Percentiles rank a stretch among this genome's conserved stretches.
Evolutionary conservation across 805 yeast species (phyloP).

Genomic region (Pichia membranifaciens): DNA sequence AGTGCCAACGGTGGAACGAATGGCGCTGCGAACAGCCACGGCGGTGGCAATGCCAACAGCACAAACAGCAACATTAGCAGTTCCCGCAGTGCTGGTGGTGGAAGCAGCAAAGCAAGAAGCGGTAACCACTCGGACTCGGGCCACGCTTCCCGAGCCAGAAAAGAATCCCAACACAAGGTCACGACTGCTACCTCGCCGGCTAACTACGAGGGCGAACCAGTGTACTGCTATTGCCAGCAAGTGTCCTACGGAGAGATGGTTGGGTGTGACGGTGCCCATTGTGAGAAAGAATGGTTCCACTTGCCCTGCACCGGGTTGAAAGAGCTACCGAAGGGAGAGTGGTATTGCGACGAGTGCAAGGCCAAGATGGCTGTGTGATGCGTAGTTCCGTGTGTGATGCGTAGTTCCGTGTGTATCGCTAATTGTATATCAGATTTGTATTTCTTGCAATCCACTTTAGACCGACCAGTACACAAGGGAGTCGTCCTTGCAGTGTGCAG

Average conservation of each 20-base stretch:
- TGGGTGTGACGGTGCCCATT: slow-evolving; percentile 93
- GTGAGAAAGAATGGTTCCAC: slow-evolving; percentile 95
- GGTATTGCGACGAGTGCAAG: slow-evolving; percentile 71
- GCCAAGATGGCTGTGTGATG: slow-evolving; percentile 16
- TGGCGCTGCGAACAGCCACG: not conserved
- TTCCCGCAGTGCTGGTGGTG: not conserved
- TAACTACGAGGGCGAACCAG: slow-evolving; percentile 50
- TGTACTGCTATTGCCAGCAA: slow-evolving; percentile 94
- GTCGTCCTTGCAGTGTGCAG: no score
- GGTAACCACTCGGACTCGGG: not conserved
- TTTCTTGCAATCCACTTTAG: no score
- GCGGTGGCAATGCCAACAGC: not conserved
- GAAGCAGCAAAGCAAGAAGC: not conserved
- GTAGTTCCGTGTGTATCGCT: no score
- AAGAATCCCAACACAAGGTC: slow-evolving; percentile 15
- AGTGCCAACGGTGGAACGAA: not conserved
- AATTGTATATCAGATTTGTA: no score
- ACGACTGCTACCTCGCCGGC: slow-evolving; percentile 14
- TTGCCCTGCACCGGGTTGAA: slow-evolving; percentile 85
- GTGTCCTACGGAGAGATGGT: slow-evolving; percentile 99
- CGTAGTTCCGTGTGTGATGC: not conserved
- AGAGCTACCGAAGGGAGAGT: slow-evolving; percentile 79
- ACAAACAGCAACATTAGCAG: not conserved
- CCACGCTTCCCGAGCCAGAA: slow-evolving; percentile 8
- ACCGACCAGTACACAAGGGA: no score